Percentiles rank a stretch among this genome's conserved stretches.
Conservation (phyloP, 345 rosid genomes). For the Arabis alpina region DNA sequence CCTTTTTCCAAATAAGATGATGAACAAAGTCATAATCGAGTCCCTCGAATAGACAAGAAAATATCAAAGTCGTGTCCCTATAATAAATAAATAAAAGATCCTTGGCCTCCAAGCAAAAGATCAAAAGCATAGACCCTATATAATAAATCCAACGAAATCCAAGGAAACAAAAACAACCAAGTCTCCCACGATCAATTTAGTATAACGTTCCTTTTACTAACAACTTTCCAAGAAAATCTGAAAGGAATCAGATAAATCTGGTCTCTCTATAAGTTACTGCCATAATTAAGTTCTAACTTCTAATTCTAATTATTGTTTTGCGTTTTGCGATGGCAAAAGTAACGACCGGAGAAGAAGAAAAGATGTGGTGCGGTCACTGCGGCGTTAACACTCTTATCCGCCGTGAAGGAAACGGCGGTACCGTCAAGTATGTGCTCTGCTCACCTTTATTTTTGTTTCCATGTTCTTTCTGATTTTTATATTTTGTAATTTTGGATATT, state of each 20-base stretch:
- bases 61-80: background rate
- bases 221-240: slow-evolving; percentile 1
- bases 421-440: slow-evolving; percentile 31
- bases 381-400: slow-evolving; percentile 29
- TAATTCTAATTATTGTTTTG: background rate
- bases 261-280: background rate
- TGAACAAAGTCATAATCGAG: too few relatives aligned
- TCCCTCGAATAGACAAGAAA: too few relatives aligned
- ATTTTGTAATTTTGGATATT: background rate
- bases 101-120: slow-evolving; percentile 29
- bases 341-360: slow-evolving; percentile 22
- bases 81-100: background rate
- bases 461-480: background rate
- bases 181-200: background rate
- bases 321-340: slow-evolving; percentile 3
- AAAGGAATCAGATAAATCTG: slow-evolving; percentile 1
- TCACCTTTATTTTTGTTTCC: background rate
- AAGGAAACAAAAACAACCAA: background rate
- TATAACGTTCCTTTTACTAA: background rate
- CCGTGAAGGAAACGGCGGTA: slow-evolving; percentile 22
- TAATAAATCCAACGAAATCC: slow-evolving; percentile 8
- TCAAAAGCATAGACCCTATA: background rate
- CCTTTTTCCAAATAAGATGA: too few relatives aligned
- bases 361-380: slow-evolving; percentile 39
- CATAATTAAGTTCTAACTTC: background rate